Conservation (phyloP, 2,329 filamentous ascomycete genomes). For the Magnaporthales sp. region DNA sequence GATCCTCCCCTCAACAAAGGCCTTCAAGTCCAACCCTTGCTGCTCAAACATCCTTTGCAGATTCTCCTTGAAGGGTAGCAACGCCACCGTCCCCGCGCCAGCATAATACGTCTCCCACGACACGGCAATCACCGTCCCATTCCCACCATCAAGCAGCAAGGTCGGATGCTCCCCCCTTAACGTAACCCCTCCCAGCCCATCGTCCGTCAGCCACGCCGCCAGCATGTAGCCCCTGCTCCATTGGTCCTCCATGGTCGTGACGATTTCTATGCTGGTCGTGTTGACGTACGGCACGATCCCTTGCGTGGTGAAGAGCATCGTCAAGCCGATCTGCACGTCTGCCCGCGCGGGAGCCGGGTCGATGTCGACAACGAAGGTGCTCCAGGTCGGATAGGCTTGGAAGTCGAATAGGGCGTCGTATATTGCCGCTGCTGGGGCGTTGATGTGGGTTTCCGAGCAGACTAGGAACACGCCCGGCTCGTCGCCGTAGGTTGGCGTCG, state of each 20-base stretch:
- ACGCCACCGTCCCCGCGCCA: neutral
- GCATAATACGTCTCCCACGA: neutral
- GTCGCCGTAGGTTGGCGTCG: conserved; percentile 1
- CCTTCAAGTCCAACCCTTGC: neutral
- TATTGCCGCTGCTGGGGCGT: neutral
- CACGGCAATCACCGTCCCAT: neutral
- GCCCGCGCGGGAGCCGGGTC: neutral
- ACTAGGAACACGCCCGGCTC: neutral
- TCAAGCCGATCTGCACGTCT: neutral
- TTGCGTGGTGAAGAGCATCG: neutral
- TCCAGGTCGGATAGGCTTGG: neutral
- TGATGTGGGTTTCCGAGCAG: neutral
- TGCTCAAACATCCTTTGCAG: neutral
- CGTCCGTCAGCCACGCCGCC: neutral
- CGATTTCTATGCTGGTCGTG: neutral
- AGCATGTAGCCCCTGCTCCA: neutral
- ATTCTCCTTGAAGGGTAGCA: neutral
- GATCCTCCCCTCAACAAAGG: neutral
- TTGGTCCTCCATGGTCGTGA: neutral
- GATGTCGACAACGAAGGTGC: neutral
- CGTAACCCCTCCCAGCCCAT: neutral
- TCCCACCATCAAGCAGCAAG: neutral
- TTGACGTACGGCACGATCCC: neutral
- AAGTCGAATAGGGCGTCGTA: neutral
- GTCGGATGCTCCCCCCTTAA: neutral